phyloP scores from a whole-genome alignment of 2,329 filamentous ascomycete genomes.

The Microthyrium microscopicum region DNA sequence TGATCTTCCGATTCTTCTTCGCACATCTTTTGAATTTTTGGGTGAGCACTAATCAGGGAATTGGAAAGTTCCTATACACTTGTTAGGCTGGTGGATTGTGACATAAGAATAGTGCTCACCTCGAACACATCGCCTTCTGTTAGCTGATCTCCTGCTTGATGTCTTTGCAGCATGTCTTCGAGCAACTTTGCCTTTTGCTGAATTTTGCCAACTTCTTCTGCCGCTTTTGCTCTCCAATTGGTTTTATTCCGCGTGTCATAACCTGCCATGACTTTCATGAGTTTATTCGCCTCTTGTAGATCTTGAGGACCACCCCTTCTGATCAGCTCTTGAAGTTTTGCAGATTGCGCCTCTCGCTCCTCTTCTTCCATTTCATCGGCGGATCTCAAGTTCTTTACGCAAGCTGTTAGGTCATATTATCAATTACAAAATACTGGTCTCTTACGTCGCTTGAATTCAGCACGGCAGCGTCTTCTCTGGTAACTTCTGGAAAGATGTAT shows the following conservation, averaged over 20 bases:
- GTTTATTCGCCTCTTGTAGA: conserved; percentile 84
- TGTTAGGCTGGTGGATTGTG: conserved; percentile 11
- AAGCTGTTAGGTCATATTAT: conserved; percentile 11
- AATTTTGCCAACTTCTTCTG: conserved; percentile 84
- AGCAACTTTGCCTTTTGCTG: conserved; percentile 87
- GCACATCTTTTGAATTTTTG: conserved; percentile 99
- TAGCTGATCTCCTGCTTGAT: conserved; percentile 67
- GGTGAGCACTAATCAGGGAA: conserved; percentile 80
- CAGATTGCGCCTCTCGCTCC: conserved; percentile 83
- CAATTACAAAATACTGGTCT: conserved; percentile 12
- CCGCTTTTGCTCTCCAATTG: conserved; percentile 93
- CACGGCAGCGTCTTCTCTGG: conserved; percentile 86
- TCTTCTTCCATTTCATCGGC: conserved; percentile 98
- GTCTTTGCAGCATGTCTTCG: conserved; percentile 80
- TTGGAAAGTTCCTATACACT: conserved; percentile 58
- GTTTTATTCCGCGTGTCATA: conserved; percentile 93
- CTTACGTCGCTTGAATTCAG: conserved; percentile 90
- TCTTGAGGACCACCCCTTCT: conserved; percentile 82
- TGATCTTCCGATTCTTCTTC: conserved; percentile 96
- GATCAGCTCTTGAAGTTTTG: conserved; percentile 96
- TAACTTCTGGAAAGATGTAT: conserved; percentile 84
- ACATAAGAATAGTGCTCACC: conserved; percentile 25
- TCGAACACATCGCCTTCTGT: conserved; percentile 52
- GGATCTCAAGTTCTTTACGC: conserved; percentile 70
- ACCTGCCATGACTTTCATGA: conserved; percentile 99